Conservation (phyloP, 768 basidiomycete species). For the Hypholoma fasciculare region DNA sequence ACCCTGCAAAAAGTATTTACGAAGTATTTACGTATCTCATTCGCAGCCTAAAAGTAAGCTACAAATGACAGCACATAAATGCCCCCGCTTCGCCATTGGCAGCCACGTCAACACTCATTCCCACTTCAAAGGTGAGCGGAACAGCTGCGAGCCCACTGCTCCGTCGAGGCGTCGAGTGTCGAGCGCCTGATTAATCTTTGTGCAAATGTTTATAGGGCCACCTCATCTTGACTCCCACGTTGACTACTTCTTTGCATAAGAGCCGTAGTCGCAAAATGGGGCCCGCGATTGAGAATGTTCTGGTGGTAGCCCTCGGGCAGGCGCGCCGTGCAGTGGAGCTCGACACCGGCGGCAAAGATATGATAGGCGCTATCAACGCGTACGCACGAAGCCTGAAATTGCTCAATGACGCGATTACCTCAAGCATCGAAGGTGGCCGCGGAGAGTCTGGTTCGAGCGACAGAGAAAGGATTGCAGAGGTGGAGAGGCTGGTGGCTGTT, state of each 20-base stretch:
- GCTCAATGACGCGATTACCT: slow-evolving; percentile 1
- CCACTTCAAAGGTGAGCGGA: not conserved
- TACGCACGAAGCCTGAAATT: slow-evolving; percentile 9
- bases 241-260: not conserved
- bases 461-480: not conserved
- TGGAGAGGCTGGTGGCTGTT: not conserved
- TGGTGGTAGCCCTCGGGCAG: slow-evolving; percentile 11
- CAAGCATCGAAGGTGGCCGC: not conserved
- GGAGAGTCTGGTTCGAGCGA: not conserved
- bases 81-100: not conserved
- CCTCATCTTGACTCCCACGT: not conserved
- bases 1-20: not conserved
- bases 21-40: not conserved
- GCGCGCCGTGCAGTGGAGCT: slow-evolving; percentile 13
- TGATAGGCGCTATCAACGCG: slow-evolving; percentile 8
- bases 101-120: not conserved
- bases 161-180: too few relatives aligned
- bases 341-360: slow-evolving; percentile 5
- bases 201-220: too few relatives aligned
- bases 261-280: not conserved
- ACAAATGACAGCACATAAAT: not conserved
- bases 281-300: not conserved
- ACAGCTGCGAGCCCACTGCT: too few relatives aligned
- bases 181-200: too few relatives aligned
- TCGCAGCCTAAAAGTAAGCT: not conserved